Percentiles rank a stretch among this genome's conserved stretches.
Conservation (phyloP, 2,329 filamentous ascomycete species). For the Fusarium heterosporum region DNA sequence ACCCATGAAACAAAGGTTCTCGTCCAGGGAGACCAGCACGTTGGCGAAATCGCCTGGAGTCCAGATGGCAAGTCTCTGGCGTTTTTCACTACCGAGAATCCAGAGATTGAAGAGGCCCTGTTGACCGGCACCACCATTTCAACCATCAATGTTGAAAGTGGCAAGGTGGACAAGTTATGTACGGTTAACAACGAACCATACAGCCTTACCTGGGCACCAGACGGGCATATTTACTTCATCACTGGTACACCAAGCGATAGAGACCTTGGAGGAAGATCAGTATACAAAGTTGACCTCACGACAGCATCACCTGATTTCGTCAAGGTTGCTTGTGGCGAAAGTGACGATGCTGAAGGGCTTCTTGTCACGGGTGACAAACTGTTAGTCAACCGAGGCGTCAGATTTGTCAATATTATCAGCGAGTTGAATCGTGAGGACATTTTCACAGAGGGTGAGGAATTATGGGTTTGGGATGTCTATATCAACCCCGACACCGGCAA, state of each 20-base stretch:
- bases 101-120: conserved; percentile 28
- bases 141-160: conserved; percentile 16
- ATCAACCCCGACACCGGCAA: neutral
- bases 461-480: conserved; percentile 31
- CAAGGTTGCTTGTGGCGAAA: conserved; percentile 23
- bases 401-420: conserved; percentile 4
- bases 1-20: conserved; percentile 36
- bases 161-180: conserved; percentile 11
- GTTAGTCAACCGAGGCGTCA: conserved; percentile 16
- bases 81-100: conserved; percentile 14
- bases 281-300: conserved; percentile 22
- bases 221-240: conserved; percentile 36
- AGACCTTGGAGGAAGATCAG: conserved; percentile 11
- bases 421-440: conserved; percentile 24
- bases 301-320: neutral
- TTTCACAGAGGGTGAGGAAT: conserved; percentile 16
- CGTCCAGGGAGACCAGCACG: conserved; percentile 15
- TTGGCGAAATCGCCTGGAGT: conserved; percentile 34
- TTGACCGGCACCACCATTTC: conserved; percentile 26
- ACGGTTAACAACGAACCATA: conserved; percentile 11
- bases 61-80: conserved; percentile 28
- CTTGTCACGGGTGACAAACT: conserved; percentile 12
- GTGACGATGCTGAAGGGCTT: conserved; percentile 33
- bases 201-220: conserved; percentile 27
- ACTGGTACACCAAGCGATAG: conserved; percentile 14